phyloP scores from a whole-genome alignment of 1,284 basidiomycete species.

The Trametes hirsuta region DNA sequence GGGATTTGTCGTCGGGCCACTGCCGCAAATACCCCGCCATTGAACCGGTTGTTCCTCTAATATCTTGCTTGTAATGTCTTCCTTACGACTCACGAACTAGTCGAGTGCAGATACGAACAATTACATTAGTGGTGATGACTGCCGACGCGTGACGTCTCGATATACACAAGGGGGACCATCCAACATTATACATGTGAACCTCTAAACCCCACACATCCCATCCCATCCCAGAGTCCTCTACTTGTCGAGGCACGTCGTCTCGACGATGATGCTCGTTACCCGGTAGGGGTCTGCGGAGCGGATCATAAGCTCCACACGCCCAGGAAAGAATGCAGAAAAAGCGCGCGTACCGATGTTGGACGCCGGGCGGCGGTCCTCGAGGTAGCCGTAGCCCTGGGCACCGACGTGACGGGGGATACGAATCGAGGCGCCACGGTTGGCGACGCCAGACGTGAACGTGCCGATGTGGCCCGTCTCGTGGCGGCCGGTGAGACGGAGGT shows the following conservation, averaged over 20 bases:
- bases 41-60: neutral
- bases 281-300: conserved; percentile 77
- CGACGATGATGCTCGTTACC: conserved; percentile 88
- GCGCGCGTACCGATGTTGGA: conserved; percentile 89
- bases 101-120: conserved; percentile 1
- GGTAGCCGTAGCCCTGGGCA: conserved; percentile 92
- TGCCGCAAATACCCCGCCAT: neutral
- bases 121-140: conserved; percentile 15
- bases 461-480: conserved; percentile 98
- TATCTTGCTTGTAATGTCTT: neutral
- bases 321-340: neutral
- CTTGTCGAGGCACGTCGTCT: conserved; percentile 75
- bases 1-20: neutral
- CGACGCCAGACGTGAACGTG: conserved; percentile 92
- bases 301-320: conserved; percentile 9
- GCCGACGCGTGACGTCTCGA: conserved; percentile 1
- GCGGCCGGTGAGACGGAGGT: conserved; percentile 88
- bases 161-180: conserved; percentile 13
- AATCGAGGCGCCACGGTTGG: conserved; percentile 97
- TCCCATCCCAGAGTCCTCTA: conserved; percentile 15
- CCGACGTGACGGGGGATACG: conserved; percentile 93
- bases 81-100: neutral
- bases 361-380: conserved; percentile 95
- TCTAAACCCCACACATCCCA: conserved; percentile 4
- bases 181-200: conserved; percentile 15